Base-by-base conservation (phyloP, 768 basidiomycete genomes). In the Rhizopogon sp. region DNA sequence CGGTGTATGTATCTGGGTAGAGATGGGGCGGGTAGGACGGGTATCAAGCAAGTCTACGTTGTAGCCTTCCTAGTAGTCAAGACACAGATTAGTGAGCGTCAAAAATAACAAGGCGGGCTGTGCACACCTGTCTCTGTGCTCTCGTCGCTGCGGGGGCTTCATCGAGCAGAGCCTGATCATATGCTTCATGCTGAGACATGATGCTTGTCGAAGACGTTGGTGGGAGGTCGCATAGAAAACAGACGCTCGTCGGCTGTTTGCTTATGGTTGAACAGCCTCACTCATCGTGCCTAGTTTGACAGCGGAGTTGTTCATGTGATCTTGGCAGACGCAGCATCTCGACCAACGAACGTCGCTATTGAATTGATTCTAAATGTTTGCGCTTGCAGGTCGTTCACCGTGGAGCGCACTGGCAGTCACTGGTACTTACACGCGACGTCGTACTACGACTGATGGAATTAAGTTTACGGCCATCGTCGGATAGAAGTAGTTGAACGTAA, bases 51-150 rank as follows among this genome's bases (percentile, higher is more conserved):
- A 62, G 60, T 79, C 76, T 54, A 80, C 72, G 52, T 76, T 76
- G 67, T 83, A 83, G 1, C 82, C 81, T 70, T 77, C 76, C 81
- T 83, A 58, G 42, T 55, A 22, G 20, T 9, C 41, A 8, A 22
- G 9, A 43, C 11, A n/a, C 9, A 5, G 22, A 28, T 44, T 31
- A 25, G 35, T 54, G 35, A 35, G 25, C 13, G 11, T 29, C 29
- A 33, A 7, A 37, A 6, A 5, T n/a, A 7, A 44, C 3, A 2
- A 28, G 0, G 9, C 40, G 46, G 61, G 61, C 57, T 51, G 53
- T 67, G 58, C 60, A 39, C 33, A 77, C 76, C 68, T 78, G 77
- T 52, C 73, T 45, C 59, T 77, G 76, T 3, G 71, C 69, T 31
- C 70, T 73, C 5, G 77, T 79, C 5, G 77, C 75, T 28, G 43